Percentiles rank a stretch among this genome's conserved stretches.
These are phyloP conservation scores for Catharanthus roseus DNA, from an alignment of 257 asterid species.

Conservation along the genomic window DNA sequence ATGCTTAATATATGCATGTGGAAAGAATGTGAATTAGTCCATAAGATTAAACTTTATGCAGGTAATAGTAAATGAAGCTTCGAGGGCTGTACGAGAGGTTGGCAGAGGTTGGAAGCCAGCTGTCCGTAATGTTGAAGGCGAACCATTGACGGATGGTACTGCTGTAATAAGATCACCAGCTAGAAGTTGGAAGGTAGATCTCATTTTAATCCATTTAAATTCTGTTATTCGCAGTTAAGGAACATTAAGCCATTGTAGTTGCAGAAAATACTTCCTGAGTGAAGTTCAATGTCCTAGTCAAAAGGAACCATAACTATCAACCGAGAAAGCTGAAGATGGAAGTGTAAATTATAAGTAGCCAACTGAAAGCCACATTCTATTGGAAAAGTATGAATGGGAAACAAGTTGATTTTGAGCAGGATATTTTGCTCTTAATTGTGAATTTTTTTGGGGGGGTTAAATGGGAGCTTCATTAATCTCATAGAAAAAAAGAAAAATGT, in stretches of 20 bases:
- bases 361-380: background rate
- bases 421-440: background rate
- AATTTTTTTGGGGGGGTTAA: no score
- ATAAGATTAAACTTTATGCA: slow-evolving; percentile 16
- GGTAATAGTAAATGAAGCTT: slow-evolving; percentile 54
- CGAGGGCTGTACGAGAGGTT: slow-evolving; percentile 44
- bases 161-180: slow-evolving; percentile 55
- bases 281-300: background rate
- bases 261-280: background rate
- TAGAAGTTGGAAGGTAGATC: slow-evolving; percentile 47
- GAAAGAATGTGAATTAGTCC: background rate
- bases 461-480: no score
- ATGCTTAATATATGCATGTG: background rate
- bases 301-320: background rate
- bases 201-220: background rate
- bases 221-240: background rate
- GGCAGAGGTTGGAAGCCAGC: slow-evolving; percentile 34
- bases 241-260: background rate
- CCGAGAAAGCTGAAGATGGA: background rate
- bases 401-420: background rate
- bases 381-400: background rate
- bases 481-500: no score
- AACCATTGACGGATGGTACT: slow-evolving; percentile 44
- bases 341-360: background rate
- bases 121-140: slow-evolving; percentile 36